Percentiles rank a stretch among this genome's conserved stretches.
Evolutionary conservation across 306 rosid species (phyloP).

Genomic region (Astragalus membranaceus): DNA sequence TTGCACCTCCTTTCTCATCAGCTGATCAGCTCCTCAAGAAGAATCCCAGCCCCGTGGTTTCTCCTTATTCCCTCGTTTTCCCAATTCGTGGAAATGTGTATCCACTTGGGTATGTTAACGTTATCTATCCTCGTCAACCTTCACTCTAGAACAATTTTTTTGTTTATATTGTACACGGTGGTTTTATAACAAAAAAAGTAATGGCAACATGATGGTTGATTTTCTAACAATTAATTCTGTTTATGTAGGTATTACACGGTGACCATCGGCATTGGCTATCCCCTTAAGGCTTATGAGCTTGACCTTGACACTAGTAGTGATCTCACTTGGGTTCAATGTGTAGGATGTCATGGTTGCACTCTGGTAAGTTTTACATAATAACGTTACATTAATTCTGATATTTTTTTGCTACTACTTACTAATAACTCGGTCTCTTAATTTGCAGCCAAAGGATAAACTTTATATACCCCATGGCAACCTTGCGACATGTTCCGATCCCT

Average conservation of each 20-base stretch:
- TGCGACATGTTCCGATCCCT: constrained; percentile 39
- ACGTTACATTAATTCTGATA: not conserved
- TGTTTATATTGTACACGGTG: too few species aligned
- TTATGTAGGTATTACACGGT: constrained; percentile 49
- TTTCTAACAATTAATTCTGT: too few species aligned
- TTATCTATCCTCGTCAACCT: too few species aligned
- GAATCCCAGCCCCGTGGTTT: not conserved
- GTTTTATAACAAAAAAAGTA: too few species aligned
- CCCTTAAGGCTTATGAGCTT: constrained; percentile 53
- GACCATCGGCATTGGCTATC: constrained; percentile 47
- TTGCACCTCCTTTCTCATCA: constrained; percentile 31
- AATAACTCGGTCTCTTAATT: not conserved
- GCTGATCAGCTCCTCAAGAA: constrained; percentile 15
- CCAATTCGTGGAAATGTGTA: constrained; percentile 60
- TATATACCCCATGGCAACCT: constrained; percentile 49
- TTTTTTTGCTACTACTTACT: not conserved
- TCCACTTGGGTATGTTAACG: constrained; percentile 62
- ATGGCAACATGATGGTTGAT: too few species aligned
- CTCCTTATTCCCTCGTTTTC: constrained; percentile 8
- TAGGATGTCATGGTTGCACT: constrained; percentile 70
- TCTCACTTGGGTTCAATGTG: constrained; percentile 85
- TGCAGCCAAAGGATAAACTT: constrained; percentile 46
- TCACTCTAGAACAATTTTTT: too few species aligned
- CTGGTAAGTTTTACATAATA: constrained; percentile 24
- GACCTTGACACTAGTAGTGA: constrained; percentile 90